Conservation (phyloP, 345 rosid species). For the Citrus inodora region DNA sequence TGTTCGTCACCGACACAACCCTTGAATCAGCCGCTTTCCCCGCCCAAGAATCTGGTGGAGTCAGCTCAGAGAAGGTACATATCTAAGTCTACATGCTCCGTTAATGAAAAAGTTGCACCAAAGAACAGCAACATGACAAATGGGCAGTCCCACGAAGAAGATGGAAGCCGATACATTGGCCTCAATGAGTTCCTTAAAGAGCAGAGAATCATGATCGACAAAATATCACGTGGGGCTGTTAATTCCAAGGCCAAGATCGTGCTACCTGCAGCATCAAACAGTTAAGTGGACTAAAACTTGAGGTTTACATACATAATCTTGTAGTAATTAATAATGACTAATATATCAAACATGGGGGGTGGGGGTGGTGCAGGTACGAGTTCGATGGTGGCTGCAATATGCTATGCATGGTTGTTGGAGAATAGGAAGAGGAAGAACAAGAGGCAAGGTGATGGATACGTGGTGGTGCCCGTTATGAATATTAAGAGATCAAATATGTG, state of each 20-base stretch:
- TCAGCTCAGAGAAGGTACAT: conserved; percentile 43
- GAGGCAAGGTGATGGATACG: conserved; percentile 16
- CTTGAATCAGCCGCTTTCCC: conserved; percentile 37
- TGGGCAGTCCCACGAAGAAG: conserved; percentile 25
- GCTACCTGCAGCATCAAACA: conserved; percentile 61
- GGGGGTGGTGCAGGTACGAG: conserved; percentile 42
- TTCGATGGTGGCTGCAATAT: conserved; percentile 62
- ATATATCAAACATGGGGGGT: not conserved
- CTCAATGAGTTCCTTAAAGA: conserved; percentile 49
- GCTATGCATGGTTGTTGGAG: conserved; percentile 59
- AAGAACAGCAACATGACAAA: not conserved
- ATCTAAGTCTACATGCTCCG: conserved; percentile 47
- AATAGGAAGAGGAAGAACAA: conserved; percentile 33
- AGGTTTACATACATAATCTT: too few species aligned
- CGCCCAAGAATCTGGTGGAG: conserved; percentile 52
- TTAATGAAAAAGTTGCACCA: conserved; percentile 30
- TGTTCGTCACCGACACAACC: conserved; percentile 8
- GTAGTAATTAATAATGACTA: too few species aligned
- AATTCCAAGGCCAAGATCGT: conserved; percentile 38
- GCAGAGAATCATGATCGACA: conserved; percentile 41
- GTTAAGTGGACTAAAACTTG: conserved; percentile 28
- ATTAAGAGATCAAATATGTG: conserved; percentile 52
- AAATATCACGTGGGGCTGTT: conserved; percentile 34
- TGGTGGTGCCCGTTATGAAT: conserved; percentile 57
- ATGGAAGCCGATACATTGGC: conserved; percentile 16